These are phyloP conservation scores for Suillus sp. DNA, from an alignment of 768 basidiomycete genomes.

Conservation along the genomic window DNA sequence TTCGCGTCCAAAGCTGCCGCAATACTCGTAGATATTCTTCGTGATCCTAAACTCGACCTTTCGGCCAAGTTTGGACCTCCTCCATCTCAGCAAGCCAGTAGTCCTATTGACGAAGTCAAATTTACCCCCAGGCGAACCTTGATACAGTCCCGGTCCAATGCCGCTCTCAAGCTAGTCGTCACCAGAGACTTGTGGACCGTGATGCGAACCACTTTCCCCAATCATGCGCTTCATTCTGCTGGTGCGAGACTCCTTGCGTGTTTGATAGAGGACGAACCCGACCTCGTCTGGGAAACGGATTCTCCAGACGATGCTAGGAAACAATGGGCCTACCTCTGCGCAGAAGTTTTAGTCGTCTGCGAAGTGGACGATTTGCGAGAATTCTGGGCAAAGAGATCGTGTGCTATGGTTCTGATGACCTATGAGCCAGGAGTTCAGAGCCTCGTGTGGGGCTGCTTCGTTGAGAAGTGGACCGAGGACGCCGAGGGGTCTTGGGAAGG, in stretches of 20 bases:
- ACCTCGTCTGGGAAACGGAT: conserved; percentile 46
- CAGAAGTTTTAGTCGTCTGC: conserved; percentile 52
- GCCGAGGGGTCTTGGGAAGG: conserved; percentile 54
- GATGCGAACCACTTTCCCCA: conserved; percentile 46
- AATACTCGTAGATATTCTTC: conserved; percentile 51
- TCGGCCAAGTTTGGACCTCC: conserved; percentile 27
- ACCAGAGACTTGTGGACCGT: conserved; percentile 60
- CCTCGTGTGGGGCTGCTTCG: conserved; percentile 58
- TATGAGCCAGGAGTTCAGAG: conserved; percentile 47
- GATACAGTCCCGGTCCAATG: conserved; percentile 36
- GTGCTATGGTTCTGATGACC: conserved; percentile 25
- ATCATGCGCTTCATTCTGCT: conserved; percentile 41
- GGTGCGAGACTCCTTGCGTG: conserved; percentile 49
- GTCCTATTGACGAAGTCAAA: conserved; percentile 9
- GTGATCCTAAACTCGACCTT: conserved; percentile 49
- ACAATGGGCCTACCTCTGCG: conserved; percentile 63
- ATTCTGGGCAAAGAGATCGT: conserved; percentile 49
- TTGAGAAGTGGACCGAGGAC: conserved; percentile 55
- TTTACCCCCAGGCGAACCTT: conserved; percentile 16
- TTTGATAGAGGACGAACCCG: conserved; percentile 50
- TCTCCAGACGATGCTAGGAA: conserved; percentile 46
- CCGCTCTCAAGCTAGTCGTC: conserved; percentile 57
- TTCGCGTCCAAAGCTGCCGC: conserved; percentile 44
- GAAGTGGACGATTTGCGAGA: conserved; percentile 47
- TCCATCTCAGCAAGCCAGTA: conserved; percentile 16